Conservation (phyloP, 169 alveolate genomes). For the Plasmodium relictum region DNA sequence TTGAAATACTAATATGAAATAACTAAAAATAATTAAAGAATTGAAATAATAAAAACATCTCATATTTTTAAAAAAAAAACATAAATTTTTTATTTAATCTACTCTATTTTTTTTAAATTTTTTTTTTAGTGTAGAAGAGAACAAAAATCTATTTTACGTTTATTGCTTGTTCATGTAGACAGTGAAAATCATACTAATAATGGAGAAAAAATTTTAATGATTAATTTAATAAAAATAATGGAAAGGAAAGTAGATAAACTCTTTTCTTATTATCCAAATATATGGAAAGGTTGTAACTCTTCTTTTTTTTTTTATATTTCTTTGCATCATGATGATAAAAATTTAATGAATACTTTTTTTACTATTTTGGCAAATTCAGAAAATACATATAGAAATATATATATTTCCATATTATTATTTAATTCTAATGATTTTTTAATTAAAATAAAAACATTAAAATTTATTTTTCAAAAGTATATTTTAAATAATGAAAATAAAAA, state of each 20-base stretch:
- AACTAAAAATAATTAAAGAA: background rate
- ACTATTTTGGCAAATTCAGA: constrained; percentile 23
- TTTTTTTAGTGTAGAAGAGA: constrained; percentile 9
- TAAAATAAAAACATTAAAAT: constrained; percentile 34
- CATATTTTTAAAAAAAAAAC: background rate
- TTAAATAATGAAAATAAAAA: constrained; percentile 6
- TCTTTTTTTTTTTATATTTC: constrained; percentile 53
- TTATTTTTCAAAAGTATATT: constrained; percentile 34
- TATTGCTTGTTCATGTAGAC: constrained; percentile 72
- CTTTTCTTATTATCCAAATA: constrained; percentile 47
- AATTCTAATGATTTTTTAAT: constrained; percentile 27
- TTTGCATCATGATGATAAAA: constrained; percentile 28
- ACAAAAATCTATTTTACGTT: constrained; percentile 31
- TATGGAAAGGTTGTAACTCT: constrained; percentile 67
- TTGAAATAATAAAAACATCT: background rate
- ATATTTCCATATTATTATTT: constrained; percentile 37
- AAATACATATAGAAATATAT: constrained; percentile 25
- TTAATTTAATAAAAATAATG: constrained; percentile 49
- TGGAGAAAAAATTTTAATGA: constrained; percentile 66
- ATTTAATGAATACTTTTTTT: constrained; percentile 22
- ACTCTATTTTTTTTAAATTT: background rate
- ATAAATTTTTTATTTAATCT: background rate
- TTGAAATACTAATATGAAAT: background rate
- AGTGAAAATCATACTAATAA: constrained; percentile 54
- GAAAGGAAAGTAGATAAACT: constrained; percentile 27